Base-by-base conservation (phyloP, 116 monocot species). In the Cymodocea nodosa region DNA sequence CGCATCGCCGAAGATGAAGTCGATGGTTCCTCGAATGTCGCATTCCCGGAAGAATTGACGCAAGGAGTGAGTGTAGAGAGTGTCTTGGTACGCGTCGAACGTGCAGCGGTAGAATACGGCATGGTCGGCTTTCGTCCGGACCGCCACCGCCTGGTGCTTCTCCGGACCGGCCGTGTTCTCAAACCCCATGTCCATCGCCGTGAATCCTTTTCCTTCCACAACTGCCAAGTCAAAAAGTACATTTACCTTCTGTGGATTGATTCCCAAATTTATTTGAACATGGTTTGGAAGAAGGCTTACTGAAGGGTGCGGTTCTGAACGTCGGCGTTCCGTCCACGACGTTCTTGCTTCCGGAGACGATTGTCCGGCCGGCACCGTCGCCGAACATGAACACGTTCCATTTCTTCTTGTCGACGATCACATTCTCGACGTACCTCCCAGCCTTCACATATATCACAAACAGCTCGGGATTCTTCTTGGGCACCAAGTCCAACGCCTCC, bases 401-500 rank as follows among this genome's bases (percentile, higher is more conserved):
- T 60, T 64, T 82, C 50, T 52, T 76, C 74, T 78, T 74, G 12
- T 69, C 75, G 15, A 91, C 57, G 40, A 75, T 49, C 52, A 91
- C 80, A 50, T 80, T 82, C 71, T 84, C 85, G 17, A 66, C 15
- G 36, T 87, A 82, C 36, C 67, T 70, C 10, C 82, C 84, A 1
- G 40, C 64, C 71, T 82, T 84, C 25, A 84, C 68, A 52, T 80
- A 78, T 39, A 87, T 87, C 56, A 82, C 80, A 19, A 84, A 91
- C 56, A 60, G 74, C 3, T 58, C 15, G 16, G 12, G 23, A 60
- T 36, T 80, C 73, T 62, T 78, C 69, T 63, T 44, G 5, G 82
- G 80, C 23, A 76, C 75, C 69, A 73, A 61, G 0, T 14, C 23
- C 10, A 82, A 37, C 20, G 91, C 91, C 63, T 74, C 87, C 23